Base-by-base conservation (phyloP, 352 stramenopile genomes). In the Globisporangium takayamanum region DNA sequence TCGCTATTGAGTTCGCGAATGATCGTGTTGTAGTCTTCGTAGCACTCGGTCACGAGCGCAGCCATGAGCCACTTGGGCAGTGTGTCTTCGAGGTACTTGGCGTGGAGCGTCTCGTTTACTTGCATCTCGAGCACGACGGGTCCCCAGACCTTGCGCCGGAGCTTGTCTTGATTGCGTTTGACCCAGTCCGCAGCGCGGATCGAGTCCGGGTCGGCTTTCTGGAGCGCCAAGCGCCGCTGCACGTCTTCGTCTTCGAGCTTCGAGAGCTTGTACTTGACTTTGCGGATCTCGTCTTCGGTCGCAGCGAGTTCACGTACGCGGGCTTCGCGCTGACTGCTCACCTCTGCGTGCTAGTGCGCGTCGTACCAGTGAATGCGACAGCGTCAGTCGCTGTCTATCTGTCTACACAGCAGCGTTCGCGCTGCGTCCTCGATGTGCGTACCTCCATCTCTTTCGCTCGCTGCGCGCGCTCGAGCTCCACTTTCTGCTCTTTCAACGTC, bases 11-110 rank as follows among this genome's bases (percentile, higher is more conserved):
- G 47, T 39, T 89, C 80, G 5, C 68, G 56, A 16, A 94, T 71
- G 55, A 95, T 78, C 3, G 72, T 86, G 57, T 92, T 73, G 62
- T 93, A 94, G 54, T 95, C 86, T 15, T 89, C 79, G 30, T 86
- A 76, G 51, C 82, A 90, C 65, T 95, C 86, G 1, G 74, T 77
- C 14, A 95, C 77, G 20, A 95, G 66, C 4, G 80, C 77, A 20
- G 70, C 74, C 59, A 93, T 72, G 22, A 94, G 68, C 73, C 75
- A 94, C 41, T 88, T 93, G 6, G 85, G 83, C 8, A 95, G 63
- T 10, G 78, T 92, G 50, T 92, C 81, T 67, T 95, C 86, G 4
- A 95, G 67, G 49, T 90, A 95, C 48, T 94, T 89, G 0, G 86
- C 84, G 46, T 94, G 78, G 1, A 88, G 79, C 8, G 73, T 63